phyloP scores from a whole-genome alignment of 1,284 basidiomycete species.

The Caloboletus firmus region DNA sequence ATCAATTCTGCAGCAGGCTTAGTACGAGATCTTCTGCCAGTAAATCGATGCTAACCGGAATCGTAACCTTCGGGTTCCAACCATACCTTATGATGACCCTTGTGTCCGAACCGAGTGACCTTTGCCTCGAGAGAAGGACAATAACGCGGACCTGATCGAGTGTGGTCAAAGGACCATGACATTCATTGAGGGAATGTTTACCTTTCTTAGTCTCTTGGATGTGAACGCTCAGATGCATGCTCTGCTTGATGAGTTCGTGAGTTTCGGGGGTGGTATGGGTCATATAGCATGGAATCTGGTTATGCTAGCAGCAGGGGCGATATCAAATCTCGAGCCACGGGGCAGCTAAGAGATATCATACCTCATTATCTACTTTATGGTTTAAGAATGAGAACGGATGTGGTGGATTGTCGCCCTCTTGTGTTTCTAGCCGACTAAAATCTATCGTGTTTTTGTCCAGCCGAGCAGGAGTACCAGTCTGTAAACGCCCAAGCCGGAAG shows the following conservation, averaged over 20 bases:
- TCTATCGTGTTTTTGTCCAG: conserved; percentile 71
- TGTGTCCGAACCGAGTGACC: conserved; percentile 75
- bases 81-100: conserved; percentile 77
- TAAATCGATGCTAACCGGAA: conserved; percentile 52
- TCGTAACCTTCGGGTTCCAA: conserved; percentile 90
- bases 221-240: conserved; percentile 76
- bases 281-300: conserved; percentile 73
- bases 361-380: conserved; percentile 51
- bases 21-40: background rate
- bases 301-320: conserved; percentile 42
- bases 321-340: conserved; percentile 2
- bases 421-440: conserved; percentile 56
- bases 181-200: conserved; percentile 18
- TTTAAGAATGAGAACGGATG: conserved; percentile 63
- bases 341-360: conserved; percentile 23
- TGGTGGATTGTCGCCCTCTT: conserved; percentile 62
- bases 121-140: conserved; percentile 91
- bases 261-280: conserved; percentile 74
- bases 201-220: conserved; percentile 87
- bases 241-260: conserved; percentile 71
- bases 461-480: conserved; percentile 89
- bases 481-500: conserved; percentile 79
- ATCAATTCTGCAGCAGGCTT: conserved; percentile 57
- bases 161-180: background rate
- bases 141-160: conserved; percentile 74